Evolutionary conservation across 192 early-diverging fungal genomes (phyloP).

Genomic region (Backusella liffmaniae): DNA sequence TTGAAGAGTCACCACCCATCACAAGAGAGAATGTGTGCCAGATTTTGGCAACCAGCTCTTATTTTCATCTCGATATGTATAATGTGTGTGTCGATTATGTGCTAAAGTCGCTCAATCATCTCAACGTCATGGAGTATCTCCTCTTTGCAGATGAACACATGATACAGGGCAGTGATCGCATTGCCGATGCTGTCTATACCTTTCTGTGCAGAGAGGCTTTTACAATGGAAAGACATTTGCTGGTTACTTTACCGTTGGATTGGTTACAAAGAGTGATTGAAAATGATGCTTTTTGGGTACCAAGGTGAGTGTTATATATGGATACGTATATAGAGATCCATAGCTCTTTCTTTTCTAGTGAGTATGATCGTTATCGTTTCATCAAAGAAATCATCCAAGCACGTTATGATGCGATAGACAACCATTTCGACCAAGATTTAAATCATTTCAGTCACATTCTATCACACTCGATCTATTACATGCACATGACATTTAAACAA

Average conservation of each 20-base stretch:
- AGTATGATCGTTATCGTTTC: conserved; percentile 55
- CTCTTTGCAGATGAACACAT: conserved; percentile 41
- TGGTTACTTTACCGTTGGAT: conserved; percentile 36
- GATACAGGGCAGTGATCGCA: conserved; percentile 39
- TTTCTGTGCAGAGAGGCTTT: conserved; percentile 55
- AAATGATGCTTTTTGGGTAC: conserved; percentile 58
- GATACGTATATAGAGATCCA: too few relatives aligned
- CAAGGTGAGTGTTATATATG: conserved; percentile 21
- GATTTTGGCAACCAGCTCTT: conserved; percentile 47
- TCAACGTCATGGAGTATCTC: conserved; percentile 42
- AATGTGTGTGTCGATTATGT: conserved; percentile 39
- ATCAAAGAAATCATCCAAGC: conserved; percentile 22
- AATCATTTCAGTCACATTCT: conserved; percentile 34
- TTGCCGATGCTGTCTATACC: conserved; percentile 49
- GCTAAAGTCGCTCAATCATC: conserved; percentile 23
- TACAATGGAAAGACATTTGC: conserved; percentile 32
- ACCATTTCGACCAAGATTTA: neutral
- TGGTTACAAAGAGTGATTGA: conserved; percentile 50
- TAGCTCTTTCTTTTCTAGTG: conserved; percentile 17
- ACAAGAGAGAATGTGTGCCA: conserved; percentile 38
- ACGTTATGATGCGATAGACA: conserved; percentile 18
- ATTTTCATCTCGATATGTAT: conserved; percentile 49
- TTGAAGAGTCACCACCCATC: conserved; percentile 36
- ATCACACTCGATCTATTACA: conserved; percentile 44
- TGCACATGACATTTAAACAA: conserved; percentile 56